Evolutionary conservation across 2,329 filamentous ascomycete genomes (phyloP), one percentile per base, ranked within the genome.

Genomic region (Apiospora aurea): DNA sequence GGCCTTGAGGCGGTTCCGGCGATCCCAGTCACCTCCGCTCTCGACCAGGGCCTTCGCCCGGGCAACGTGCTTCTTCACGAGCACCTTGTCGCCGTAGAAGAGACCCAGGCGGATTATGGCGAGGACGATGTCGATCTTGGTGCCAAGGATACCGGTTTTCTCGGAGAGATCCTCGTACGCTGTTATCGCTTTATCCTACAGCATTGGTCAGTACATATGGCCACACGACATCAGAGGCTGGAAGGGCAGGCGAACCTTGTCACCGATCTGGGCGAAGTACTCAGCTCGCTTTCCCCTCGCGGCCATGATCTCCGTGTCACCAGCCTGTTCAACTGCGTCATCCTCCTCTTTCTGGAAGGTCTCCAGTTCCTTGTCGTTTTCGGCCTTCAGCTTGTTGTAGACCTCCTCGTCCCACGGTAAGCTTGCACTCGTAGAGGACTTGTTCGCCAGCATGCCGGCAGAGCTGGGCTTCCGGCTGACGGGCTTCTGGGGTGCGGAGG

Each of bases 21-120:
- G 93, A 82, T 99, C 96, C 96, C 96, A 99, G 84, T 99, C 96
- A 82, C 96, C 96, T 76, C 96, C 96, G 76, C 93, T 93, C 81
- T 99, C 96, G 46, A 99, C 95, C 69, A 99, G 88, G 4, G 93
- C 89, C 85, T 94, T 94, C 77, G 95, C 95, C 61, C 96, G 92
- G 79, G 97, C 95, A 67, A 98, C 90, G 73, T 94, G 94, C 88
- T 97, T 97, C 90, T 97, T 97, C 68, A 97, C 95, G 71, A 96
- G 90, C 53, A 93, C 83, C 84, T 95, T 95, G 84, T 99, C 96
- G 76, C 95, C 95, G 81, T 97, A 99, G 87, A 99, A 99, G 72
- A 99, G 89, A 47, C 94, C 95, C 81, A 98, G 92, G 73, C 96
- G 94, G 85, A 98, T 96, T 85, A 98, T 96, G 77, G 96, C 96